These are phyloP conservation scores for Diatrype stigma DNA, from an alignment of 2,329 filamentous ascomycete genomes.

Conservation along the genomic window DNA sequence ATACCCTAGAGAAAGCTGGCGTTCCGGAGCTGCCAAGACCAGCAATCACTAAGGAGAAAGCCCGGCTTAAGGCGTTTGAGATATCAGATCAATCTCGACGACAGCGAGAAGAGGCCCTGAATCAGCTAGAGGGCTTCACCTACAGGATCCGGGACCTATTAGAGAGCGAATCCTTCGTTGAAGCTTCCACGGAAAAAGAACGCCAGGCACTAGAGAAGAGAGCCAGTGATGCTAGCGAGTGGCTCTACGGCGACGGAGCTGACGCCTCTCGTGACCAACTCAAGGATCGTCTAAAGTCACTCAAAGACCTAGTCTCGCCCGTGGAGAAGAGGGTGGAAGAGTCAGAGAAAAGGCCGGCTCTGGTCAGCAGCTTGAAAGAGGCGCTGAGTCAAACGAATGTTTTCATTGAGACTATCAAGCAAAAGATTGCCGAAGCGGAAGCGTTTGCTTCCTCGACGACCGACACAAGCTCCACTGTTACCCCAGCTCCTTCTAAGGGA, in stretches of 20 bases:
- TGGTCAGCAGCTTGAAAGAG: slow-evolving; percentile 63
- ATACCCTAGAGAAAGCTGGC: slow-evolving; percentile 46
- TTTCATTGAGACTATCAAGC: slow-evolving; percentile 66
- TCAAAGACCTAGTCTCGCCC: slow-evolving; percentile 74
- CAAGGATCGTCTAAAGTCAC: slow-evolving; percentile 68
- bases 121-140: slow-evolving; percentile 89
- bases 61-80: slow-evolving; percentile 79
- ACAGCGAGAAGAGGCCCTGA: slow-evolving; percentile 79
- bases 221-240: slow-evolving; percentile 70
- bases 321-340: slow-evolving; percentile 74
- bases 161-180: slow-evolving; percentile 69
- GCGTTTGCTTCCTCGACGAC: slow-evolving; percentile 48
- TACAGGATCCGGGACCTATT: slow-evolving; percentile 84
- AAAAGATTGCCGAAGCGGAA: slow-evolving; percentile 66
- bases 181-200: slow-evolving; percentile 64
- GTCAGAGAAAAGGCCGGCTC: slow-evolving; percentile 63
- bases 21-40: slow-evolving; percentile 44
- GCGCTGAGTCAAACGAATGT: slow-evolving; percentile 67
- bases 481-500: slow-evolving; percentile 42
- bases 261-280: slow-evolving; percentile 73
- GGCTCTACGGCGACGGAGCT: slow-evolving; percentile 83
- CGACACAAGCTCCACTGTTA: slow-evolving; percentile 36
- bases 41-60: slow-evolving; percentile 51
- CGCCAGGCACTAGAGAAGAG: slow-evolving; percentile 63
- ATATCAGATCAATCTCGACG: slow-evolving; percentile 74